Conservation (phyloP, 345 rosid species). For the Pelargonium nanum region DNA sequence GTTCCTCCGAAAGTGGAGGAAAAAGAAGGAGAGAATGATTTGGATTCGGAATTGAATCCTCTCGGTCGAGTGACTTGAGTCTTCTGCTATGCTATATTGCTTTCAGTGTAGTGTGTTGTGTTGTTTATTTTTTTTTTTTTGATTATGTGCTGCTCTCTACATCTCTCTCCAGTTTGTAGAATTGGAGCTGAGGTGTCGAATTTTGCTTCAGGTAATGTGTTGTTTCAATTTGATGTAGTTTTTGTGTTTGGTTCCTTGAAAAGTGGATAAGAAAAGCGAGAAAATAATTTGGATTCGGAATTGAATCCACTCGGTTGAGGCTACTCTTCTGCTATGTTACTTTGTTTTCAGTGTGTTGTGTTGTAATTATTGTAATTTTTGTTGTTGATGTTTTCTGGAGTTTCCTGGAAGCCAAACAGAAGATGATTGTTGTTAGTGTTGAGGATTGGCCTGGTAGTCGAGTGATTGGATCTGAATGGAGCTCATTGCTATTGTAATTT, state of each 20-base stretch:
- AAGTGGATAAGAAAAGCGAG: not conserved
- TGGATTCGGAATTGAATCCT: not conserved
- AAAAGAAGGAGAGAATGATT: not conserved
- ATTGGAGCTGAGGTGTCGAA: not conserved
- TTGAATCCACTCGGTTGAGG: not conserved
- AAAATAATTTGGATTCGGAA: not conserved
- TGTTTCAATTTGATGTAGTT: not conserved
- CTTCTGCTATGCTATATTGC: too few relatives aligned
- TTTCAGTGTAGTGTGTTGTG: not conserved
- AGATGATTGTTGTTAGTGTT: not conserved
- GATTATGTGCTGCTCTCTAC: not conserved
- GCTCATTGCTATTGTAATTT: not conserved
- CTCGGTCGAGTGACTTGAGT: not conserved
- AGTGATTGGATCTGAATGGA: not conserved
- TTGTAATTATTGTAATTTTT: not conserved
- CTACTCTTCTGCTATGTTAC: too few relatives aligned
- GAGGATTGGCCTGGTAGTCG: not conserved
- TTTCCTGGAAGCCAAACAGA: conserved; percentile 22
- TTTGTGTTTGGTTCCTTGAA: not conserved
- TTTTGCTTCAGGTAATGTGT: not conserved
- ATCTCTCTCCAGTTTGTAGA: not conserved
- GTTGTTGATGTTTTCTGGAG: not conserved
- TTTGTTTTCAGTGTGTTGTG: not conserved
- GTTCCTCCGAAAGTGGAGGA: not conserved
- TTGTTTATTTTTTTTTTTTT: not conserved